Conservation (phyloP, 2,329 filamentous ascomycete genomes). For the Calonectria montana region DNA sequence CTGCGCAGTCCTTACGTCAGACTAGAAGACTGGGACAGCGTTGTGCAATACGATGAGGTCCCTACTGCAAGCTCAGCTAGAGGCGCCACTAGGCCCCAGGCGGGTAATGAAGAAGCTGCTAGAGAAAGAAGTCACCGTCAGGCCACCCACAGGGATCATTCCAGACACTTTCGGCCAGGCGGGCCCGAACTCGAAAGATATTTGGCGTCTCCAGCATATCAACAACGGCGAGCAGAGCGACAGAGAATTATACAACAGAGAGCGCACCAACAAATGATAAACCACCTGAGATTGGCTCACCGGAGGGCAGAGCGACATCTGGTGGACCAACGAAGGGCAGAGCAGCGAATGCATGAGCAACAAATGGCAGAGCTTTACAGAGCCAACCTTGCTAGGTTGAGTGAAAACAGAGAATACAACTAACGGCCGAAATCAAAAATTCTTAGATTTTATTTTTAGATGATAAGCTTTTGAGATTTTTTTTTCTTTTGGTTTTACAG, state of each 20-base stretch:
- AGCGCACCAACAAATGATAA: not conserved
- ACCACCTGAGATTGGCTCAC: not conserved
- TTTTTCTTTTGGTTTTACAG: not conserved
- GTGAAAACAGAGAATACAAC: not conserved
- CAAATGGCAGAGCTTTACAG: not conserved
- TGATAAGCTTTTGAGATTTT: not conserved
- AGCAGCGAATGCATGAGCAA: not conserved
- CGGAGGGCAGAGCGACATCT: not conserved
- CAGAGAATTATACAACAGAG: not conserved
- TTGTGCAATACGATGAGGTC: constrained; percentile 74
- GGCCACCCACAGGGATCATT: not conserved
- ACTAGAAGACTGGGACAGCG: constrained; percentile 81
- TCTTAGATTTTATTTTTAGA: not conserved
- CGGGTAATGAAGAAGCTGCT: not conserved
- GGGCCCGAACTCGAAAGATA: not conserved
- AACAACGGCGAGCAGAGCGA: not conserved
- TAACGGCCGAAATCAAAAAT: not conserved
- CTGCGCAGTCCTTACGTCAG: constrained; percentile 81
- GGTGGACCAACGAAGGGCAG: not conserved
- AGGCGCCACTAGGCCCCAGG: not conserved
- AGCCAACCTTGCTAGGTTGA: not conserved
- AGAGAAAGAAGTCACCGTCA: not conserved
- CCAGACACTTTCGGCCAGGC: not conserved
- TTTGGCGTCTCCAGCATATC: not conserved
- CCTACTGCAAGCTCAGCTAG: not conserved